A percentile compares a stretch with the other conserved stretches of the same genome.
Conservation (phyloP, 1,139 yeast species). For the Kurtzmaniella quercitrusa region DNA sequence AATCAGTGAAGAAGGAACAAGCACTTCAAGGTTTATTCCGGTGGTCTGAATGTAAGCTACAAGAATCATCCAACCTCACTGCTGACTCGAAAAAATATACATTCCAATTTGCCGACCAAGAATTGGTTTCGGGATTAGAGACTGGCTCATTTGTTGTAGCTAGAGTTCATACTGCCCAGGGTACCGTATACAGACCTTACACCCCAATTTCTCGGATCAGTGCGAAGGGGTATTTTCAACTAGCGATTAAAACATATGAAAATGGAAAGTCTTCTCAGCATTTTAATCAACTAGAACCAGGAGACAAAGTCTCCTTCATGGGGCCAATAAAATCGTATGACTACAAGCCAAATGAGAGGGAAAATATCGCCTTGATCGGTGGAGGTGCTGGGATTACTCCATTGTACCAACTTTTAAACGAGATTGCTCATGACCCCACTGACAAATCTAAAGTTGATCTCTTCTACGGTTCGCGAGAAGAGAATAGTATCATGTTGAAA, state of each 20-base stretch:
- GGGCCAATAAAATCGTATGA: constrained; percentile 3
- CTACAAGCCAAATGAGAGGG: constrained; percentile 3
- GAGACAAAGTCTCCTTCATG: constrained; percentile 3
- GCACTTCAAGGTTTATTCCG: constrained; percentile 1
- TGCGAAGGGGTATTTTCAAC: not conserved
- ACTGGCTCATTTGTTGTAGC: constrained; percentile 2
- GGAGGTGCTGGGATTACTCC: constrained; percentile 5
- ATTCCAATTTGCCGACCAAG: not conserved
- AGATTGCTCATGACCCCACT: constrained; percentile 1
- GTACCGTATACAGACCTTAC: not conserved
- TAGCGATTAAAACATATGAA: constrained; percentile 2
- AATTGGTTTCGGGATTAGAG: constrained; percentile 1
- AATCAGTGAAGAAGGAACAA: not conserved
- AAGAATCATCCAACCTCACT: not conserved
- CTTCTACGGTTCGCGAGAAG: constrained; percentile 1
- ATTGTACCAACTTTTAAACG: constrained; percentile 1
- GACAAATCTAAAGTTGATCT: constrained; percentile 2
- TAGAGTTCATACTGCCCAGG: not conserved
- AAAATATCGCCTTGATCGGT: constrained; percentile 4
- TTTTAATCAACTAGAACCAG: not conserved
- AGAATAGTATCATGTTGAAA: constrained; percentile 2
- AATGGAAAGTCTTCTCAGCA: constrained; percentile 1
- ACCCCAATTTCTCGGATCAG: constrained; percentile 1
- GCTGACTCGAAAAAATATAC: constrained; percentile 4
- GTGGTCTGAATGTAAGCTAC: constrained; percentile 2